Evolutionary conservation across 2,329 filamentous ascomycete species (phyloP).

Genomic region (Phoma sp.): DNA sequence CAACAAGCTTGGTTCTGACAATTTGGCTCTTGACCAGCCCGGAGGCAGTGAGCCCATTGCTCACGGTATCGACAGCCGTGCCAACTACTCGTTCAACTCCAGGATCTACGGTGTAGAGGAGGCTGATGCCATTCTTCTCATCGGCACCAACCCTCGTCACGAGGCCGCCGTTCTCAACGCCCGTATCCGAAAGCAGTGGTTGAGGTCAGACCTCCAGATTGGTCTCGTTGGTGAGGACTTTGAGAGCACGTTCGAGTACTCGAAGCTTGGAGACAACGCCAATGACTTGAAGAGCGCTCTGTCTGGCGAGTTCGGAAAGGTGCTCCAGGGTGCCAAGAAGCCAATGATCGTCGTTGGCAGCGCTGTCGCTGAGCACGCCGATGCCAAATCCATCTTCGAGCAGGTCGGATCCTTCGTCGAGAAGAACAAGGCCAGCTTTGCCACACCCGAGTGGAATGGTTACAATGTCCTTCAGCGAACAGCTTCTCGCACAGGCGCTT

Average conservation of each 20-base stretch:
- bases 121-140: slow-evolving; percentile 86
- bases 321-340: slow-evolving; percentile 82
- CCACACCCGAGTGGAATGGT: slow-evolving; percentile 91
- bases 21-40: slow-evolving; percentile 89
- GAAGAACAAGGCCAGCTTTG: slow-evolving; percentile 88
- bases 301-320: slow-evolving; percentile 88
- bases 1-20: slow-evolving; percentile 96
- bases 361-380: slow-evolving; percentile 85
- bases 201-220: slow-evolving; percentile 92
- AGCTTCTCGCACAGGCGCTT: slow-evolving; percentile 90
- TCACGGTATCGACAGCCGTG: slow-evolving; percentile 90
- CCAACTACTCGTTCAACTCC: slow-evolving; percentile 97
- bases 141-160: slow-evolving; percentile 94
- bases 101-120: slow-evolving; percentile 93
- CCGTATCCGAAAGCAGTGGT: slow-evolving; percentile 96
- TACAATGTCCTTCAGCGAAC: slow-evolving; percentile 96
- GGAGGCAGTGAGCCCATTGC: slow-evolving; percentile 82
- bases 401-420: slow-evolving; percentile 88
- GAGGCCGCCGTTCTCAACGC: slow-evolving; percentile 96
- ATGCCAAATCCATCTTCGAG: slow-evolving; percentile 94
- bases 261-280: slow-evolving; percentile 83
- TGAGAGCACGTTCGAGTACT: slow-evolving; percentile 93
- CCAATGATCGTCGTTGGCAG: slow-evolving; percentile 98
- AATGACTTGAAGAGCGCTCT: slow-evolving; percentile 84
- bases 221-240: slow-evolving; percentile 90